Evolutionary conservation across 148 eudicot species (phyloP).

Genomic region (Dysphania ambrosioides): DNA sequence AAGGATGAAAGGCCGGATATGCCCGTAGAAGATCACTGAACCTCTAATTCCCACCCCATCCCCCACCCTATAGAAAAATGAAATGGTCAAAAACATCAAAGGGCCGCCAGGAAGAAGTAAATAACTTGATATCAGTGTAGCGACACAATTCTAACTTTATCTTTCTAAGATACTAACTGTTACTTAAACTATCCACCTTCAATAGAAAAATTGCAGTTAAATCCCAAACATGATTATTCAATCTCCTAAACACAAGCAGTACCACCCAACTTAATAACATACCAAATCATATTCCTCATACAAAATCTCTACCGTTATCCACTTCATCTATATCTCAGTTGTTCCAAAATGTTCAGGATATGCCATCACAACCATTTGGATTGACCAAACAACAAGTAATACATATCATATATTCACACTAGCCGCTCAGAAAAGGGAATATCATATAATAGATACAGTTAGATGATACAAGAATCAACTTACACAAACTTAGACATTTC

Average conservation of each 20-base stretch:
- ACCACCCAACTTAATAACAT: background rate
- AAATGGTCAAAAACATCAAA: no score
- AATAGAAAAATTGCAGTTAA: background rate
- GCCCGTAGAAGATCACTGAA: no score
- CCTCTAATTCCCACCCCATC: no score
- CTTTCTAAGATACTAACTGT: background rate
- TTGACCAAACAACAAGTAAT: no score
- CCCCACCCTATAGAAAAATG: no score
- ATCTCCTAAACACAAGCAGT: background rate
- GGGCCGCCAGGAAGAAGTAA: background rate
- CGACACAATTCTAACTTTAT: background rate
- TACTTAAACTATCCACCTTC: background rate
- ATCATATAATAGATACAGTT: no score
- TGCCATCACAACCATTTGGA: no score
- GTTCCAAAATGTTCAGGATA: no score
- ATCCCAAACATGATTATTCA: background rate
- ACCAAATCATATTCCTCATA: background rate
- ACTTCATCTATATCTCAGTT: background rate
- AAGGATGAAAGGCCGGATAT: background rate
- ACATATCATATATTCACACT: background rate
- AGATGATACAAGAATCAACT: conserved; percentile 1
- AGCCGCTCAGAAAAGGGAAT: no score
- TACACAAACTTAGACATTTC: background rate
- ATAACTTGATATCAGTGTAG: background rate
- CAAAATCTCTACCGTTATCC: background rate